phyloP scores from a whole-genome alignment of 306 rosid species.

The Fragaria vesca region DNA sequence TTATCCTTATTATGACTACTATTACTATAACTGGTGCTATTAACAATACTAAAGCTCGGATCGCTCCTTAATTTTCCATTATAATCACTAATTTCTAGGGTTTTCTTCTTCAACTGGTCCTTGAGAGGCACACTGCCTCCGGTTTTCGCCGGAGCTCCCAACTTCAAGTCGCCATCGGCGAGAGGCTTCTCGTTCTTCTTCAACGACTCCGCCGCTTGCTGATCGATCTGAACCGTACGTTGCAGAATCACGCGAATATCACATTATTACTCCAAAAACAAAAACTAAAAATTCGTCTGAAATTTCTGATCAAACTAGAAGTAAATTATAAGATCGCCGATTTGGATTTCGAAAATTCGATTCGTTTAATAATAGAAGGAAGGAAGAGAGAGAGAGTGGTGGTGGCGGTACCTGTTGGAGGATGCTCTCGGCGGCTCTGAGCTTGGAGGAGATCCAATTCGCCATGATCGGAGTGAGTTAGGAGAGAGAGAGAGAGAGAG shows the following conservation, averaged over 20 bases:
- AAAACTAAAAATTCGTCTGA: neutral
- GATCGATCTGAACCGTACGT: conserved; percentile 73
- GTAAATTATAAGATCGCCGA: neutral
- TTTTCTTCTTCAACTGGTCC: conserved; percentile 80
- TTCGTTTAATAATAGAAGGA: neutral
- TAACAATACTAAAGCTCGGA: conserved; percentile 38
- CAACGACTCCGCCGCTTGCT: conserved; percentile 96
- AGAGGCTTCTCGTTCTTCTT: conserved; percentile 64
- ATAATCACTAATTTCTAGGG: conserved; percentile 44
- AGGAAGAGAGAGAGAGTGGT: conserved; percentile 8
- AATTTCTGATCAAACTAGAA: conserved; percentile 10
- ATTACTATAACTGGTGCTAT: neutral
- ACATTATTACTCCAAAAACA: neutral
- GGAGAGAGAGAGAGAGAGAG: neutral
- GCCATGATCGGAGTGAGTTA: conserved; percentile 52
- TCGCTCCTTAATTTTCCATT: conserved; percentile 56
- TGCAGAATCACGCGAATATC: conserved; percentile 19
- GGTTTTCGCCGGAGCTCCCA: conserved; percentile 45
- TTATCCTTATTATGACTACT: conserved; percentile 18
- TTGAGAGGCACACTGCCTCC: conserved; percentile 61
- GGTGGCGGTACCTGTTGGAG: conserved; percentile 71
- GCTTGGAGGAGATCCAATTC: conserved; percentile 96
- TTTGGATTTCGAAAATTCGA: neutral
- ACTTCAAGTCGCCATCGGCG: conserved; percentile 44
- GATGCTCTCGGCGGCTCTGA: conserved; percentile 89